Percentiles rank a stretch among this genome's conserved stretches.
Conservation (phyloP, 1,284 basidiomycete species). For the Somion occarium region DNA sequence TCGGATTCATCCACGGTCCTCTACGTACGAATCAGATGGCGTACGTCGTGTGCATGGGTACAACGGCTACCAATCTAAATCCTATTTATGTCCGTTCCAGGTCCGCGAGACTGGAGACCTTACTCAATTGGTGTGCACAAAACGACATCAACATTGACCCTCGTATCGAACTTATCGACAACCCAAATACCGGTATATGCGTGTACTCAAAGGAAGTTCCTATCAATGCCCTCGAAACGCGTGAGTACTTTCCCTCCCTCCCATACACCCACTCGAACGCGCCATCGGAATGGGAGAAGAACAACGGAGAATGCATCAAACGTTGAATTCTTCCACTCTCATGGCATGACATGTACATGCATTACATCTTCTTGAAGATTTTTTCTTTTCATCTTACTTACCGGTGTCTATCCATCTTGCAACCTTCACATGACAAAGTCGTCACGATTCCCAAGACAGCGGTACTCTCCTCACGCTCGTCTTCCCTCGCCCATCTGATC, state of each 20-base stretch:
- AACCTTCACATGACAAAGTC: conserved; percentile 40
- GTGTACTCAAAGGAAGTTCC: conserved; percentile 8
- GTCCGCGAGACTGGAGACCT: not conserved
- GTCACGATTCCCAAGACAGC: conserved; percentile 60
- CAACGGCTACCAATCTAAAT: too few relatives aligned
- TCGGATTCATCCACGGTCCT: too few relatives aligned
- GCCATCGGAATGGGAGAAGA: too few relatives aligned
- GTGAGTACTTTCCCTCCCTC: conserved; percentile 10
- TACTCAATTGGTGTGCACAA: conserved; percentile 16
- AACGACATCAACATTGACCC: conserved; percentile 16
- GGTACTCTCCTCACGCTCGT: conserved; percentile 60
- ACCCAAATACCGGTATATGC: conserved; percentile 9
- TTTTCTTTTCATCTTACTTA: not conserved
- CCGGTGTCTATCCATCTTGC: not conserved
- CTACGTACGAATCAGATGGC: too few relatives aligned
- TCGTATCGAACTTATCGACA: conserved; percentile 11
- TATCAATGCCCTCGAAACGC: conserved; percentile 11
- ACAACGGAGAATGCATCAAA: too few relatives aligned
- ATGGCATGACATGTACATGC: too few relatives aligned
- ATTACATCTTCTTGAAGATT: not conserved
- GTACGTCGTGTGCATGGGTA: too few relatives aligned
- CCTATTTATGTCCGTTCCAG: too few relatives aligned
- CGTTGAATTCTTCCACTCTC: too few relatives aligned
- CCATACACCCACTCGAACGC: not conserved
- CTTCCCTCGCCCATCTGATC: conserved; percentile 34